phyloP scores from a whole-genome alignment of 441 rosid genomes.

The Lepidium campestre region DNA sequence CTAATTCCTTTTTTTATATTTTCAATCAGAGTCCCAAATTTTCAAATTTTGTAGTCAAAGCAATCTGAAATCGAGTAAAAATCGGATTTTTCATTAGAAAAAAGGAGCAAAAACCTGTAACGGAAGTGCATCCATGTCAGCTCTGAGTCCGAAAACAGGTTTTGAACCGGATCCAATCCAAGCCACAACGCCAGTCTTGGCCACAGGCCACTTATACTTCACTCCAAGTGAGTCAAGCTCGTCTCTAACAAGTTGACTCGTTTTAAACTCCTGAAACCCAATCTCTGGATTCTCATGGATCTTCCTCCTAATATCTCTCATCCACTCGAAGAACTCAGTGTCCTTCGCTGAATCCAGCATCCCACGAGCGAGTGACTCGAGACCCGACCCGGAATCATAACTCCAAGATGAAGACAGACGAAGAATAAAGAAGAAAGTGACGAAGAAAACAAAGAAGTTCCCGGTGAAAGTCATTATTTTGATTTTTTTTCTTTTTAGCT shows the following conservation, averaged over 20 bases:
- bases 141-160: conserved; percentile 67
- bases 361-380: conserved; percentile 27
- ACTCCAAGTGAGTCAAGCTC: conserved; percentile 62
- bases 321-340: conserved; percentile 52
- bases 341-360: conserved; percentile 46
- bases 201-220: conserved; percentile 61
- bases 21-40: background rate
- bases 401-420: background rate
- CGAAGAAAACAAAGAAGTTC: background rate
- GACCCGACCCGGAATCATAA: conserved; percentile 21
- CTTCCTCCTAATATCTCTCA: conserved; percentile 55
- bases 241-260: conserved; percentile 52
- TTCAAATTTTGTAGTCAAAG: background rate
- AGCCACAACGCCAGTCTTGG: conserved; percentile 65
- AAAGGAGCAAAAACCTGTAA: conserved; percentile 38
- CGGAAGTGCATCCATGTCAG: conserved; percentile 89
- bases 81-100: background rate
- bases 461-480: conserved; percentile 1
- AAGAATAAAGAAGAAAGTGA: conserved; percentile 1
- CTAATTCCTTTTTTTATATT: conserved; percentile 39
- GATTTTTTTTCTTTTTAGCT: background rate
- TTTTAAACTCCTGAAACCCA: conserved; percentile 62
- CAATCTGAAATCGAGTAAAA: background rate
- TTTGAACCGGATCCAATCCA: conserved; percentile 49
- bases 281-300: conserved; percentile 74